Evolutionary conservation across 768 basidiomycete genomes (phyloP).

Genomic region (Lactarius indigo): DNA sequence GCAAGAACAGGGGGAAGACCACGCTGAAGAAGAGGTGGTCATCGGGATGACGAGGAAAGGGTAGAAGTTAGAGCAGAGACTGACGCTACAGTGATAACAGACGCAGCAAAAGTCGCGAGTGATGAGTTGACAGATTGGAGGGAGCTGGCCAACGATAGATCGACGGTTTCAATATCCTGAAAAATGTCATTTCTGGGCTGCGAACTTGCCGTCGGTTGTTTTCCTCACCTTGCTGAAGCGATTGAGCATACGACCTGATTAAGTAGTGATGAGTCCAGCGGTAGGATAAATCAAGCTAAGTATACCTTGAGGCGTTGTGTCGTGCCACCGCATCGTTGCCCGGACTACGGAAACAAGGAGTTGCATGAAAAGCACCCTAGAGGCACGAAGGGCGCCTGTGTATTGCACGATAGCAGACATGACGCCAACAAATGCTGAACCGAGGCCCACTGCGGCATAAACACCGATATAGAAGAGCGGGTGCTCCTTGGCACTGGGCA

Average conservation of each 20-base stretch:
- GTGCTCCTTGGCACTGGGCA: conserved; percentile 51
- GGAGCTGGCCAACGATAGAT: conserved; percentile 62
- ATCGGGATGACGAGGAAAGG: conserved; percentile 25
- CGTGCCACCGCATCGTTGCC: conserved; percentile 83
- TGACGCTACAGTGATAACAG: conserved; percentile 68
- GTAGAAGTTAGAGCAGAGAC: conserved; percentile 28
- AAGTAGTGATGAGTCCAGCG: conserved; percentile 3
- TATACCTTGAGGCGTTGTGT: conserved; percentile 74
- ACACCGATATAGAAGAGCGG: conserved; percentile 71
- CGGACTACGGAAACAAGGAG: conserved; percentile 68
- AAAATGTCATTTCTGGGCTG: background rate
- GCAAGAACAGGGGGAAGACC: conserved; percentile 78
- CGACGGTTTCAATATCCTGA: conserved; percentile 83
- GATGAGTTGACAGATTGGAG: conserved; percentile 76
- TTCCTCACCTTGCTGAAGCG: conserved; percentile 64
- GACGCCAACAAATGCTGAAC: conserved; percentile 45
- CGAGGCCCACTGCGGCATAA: conserved; percentile 59
- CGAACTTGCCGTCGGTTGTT: background rate
- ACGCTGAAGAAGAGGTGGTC: conserved; percentile 36
- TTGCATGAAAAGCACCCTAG: conserved; percentile 40
- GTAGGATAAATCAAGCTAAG: conserved; percentile 1
- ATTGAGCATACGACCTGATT: conserved; percentile 75
- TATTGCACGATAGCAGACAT: conserved; percentile 51
- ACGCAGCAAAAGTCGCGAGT: conserved; percentile 71
- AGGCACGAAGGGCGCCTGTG: conserved; percentile 49